Conservation (phyloP, 805 yeast species). For the Zygoascus bituminiphila region DNA sequence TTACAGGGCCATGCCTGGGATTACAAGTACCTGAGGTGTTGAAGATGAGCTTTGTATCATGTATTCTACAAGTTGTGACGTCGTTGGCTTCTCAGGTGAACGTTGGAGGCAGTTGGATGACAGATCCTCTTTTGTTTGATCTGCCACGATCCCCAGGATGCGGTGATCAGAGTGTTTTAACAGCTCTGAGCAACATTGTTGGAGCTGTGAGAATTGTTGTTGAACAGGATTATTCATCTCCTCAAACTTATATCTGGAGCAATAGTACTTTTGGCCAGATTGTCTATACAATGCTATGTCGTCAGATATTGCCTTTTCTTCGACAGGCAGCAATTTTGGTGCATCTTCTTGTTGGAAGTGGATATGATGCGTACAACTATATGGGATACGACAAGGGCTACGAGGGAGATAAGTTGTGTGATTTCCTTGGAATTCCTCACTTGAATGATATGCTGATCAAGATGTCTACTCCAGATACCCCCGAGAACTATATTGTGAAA, state of each 20-base stretch:
- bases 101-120: conserved; percentile 10
- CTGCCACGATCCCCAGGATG: conserved; percentile 25
- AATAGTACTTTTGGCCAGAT: conserved; percentile 21
- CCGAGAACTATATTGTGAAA: conserved; percentile 11
- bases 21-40: conserved; percentile 6
- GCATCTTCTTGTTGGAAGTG: conserved; percentile 44
- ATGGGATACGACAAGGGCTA: conserved; percentile 24
- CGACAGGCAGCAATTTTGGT: conserved; percentile 54
- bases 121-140: conserved; percentile 18
- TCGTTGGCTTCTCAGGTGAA: conserved; percentile 6
- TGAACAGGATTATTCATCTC: conserved; percentile 7
- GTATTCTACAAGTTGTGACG: not conserved
- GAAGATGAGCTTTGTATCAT: not conserved
- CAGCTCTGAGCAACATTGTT: conserved; percentile 8
- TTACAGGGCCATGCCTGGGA: conserved; percentile 8
- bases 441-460: conserved; percentile 23
- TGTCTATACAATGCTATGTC: conserved; percentile 47
- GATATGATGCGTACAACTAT: conserved; percentile 27
- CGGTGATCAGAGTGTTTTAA: conserved; percentile 10
- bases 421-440: conserved; percentile 37
- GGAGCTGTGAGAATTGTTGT: conserved; percentile 8
- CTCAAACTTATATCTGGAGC: conserved; percentile 13
- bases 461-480: conserved; percentile 7
- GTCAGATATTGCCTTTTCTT: conserved; percentile 54
- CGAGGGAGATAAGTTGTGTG: conserved; percentile 51